Base-by-base conservation (phyloP, 352 stramenopile genomes). In the Phytophthora ramorum region DNA sequence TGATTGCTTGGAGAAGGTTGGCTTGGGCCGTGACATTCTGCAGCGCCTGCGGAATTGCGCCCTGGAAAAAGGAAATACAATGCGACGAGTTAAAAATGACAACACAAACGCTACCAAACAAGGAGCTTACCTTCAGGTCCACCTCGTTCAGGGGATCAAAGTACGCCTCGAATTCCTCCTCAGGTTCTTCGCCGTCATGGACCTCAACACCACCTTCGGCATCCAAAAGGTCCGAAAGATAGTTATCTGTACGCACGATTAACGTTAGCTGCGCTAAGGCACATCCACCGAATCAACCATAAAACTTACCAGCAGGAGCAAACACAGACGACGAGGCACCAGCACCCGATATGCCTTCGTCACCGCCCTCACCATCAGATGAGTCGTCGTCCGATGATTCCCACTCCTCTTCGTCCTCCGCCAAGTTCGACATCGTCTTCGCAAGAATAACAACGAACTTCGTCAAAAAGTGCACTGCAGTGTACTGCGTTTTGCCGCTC, bases 131-230 rank as follows among this genome's bases (percentile, higher is more conserved):
- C 81, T 92, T 94, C 17, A 94, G 68, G 26, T 92, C 82, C 13
- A 94, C 65, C 4, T 94, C 86, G 53, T 90, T 92, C 19, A 94
- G 66, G 16, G 86, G 82, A 48, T 94, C 86, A 53, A 94, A 92
- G 43, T 91, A 82, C 0, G 86, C 83, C 52, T 94, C 86, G 57
- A 94, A 90, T 46, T 90, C 85, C 60, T 94, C 81, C 45, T 94
- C 83, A 1, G 79, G 66, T 26, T 89, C 80, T 49, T 85, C 82
- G 30, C 68, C 76, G 45, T 79, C 73, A 35, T 76, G 71, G 26
- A 72, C 57, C 12, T 79, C 75, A 5, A 69, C 72, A 37, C 19
- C 66, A n/a, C 59, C 70, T 5, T 56, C 66, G 2, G 24, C 71
- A 51, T 89, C 75, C 51, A 94, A 68, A 45, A 79, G 76, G 38